Evolutionary conservation across 2,329 filamentous ascomycete genomes (phyloP).

Genomic region (Tolypocladium paradoxum): DNA sequence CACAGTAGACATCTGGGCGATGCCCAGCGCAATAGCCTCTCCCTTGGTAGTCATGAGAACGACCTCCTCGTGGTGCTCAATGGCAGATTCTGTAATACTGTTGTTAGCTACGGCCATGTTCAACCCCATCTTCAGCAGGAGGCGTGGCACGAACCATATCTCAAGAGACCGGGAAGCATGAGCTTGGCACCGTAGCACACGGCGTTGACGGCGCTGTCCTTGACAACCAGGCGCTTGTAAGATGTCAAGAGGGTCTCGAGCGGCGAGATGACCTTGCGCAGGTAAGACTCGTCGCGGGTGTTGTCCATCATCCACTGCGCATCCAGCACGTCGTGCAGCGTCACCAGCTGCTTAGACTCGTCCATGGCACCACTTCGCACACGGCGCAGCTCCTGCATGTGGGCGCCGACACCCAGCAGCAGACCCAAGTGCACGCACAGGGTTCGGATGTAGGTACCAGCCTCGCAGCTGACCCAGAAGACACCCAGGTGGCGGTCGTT

Average conservation of each 20-base stretch:
- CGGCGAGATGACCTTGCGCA: conserved; percentile 83
- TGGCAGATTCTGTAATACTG: conserved; percentile 56
- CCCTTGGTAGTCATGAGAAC: conserved; percentile 99
- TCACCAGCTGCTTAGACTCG: conserved; percentile 80
- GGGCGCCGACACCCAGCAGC: conserved; percentile 70
- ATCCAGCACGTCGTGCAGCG: conserved; percentile 77
- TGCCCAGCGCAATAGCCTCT: conserved; percentile 92
- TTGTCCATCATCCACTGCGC: conserved; percentile 96
- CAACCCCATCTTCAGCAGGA: neutral
- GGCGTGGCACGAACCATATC: conserved; percentile 58
- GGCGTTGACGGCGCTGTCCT: conserved; percentile 74
- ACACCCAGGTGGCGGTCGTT: conserved; percentile 95
- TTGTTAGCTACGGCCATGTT: conserved; percentile 14
- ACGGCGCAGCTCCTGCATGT: conserved; percentile 97
- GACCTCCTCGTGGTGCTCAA: conserved; percentile 92
- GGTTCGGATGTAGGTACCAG: conserved; percentile 94
- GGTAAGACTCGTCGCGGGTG: conserved; percentile 84
- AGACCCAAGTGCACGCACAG: conserved; percentile 87
- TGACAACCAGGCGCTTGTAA: conserved; percentile 96
- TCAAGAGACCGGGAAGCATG: conserved; percentile 91
- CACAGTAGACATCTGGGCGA: conserved; percentile 95
- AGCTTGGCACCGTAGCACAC: conserved; percentile 98
- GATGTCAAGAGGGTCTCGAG: conserved; percentile 83
- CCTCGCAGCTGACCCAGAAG: conserved; percentile 99
- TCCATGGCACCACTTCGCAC: conserved; percentile 93